Conservation (phyloP, 352 stramenopile genomes). For the Phytophthora parvispora region DNA sequence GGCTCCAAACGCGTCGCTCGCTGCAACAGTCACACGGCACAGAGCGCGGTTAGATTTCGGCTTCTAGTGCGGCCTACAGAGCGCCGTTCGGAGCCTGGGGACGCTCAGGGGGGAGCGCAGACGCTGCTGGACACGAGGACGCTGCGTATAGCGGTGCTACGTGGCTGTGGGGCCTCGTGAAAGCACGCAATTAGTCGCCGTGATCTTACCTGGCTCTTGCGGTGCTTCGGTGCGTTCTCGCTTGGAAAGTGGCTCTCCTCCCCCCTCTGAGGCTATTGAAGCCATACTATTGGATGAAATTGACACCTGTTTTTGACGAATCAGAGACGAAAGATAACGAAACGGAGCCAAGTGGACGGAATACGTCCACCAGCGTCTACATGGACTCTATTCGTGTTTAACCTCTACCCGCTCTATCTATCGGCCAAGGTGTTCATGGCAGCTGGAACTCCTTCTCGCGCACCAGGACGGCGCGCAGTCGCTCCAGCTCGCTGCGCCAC, state of each 20-base stretch:
- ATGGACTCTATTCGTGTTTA: conserved; percentile 33
- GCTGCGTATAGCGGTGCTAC: not conserved
- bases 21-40: conserved; percentile 16
- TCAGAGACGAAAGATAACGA: conserved; percentile 6
- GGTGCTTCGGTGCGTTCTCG: conserved; percentile 35
- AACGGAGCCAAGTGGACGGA: conserved; percentile 6
- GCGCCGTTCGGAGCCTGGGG: not conserved
- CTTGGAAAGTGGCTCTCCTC: conserved; percentile 35
- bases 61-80: conserved; percentile 13
- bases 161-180: not conserved
- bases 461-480: conserved; percentile 65
- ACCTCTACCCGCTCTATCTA: conserved; percentile 11
- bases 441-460: conserved; percentile 79
- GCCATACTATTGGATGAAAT: conserved; percentile 41
- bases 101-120: conserved; percentile 1
- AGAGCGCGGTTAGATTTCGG: conserved; percentile 13
- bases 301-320: conserved; percentile 21
- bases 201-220: conserved; percentile 40
- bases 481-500: conserved; percentile 83
- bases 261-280: conserved; percentile 5
- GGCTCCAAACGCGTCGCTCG: conserved; percentile 30
- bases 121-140: conserved; percentile 7
- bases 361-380: conserved; percentile 21
- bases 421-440: not conserved
- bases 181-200: not conserved